A percentile compares a stretch with the other conserved stretches of the same genome.
These are phyloP conservation scores for Trichoderma asperelloides DNA, from an alignment of 495 filamentous ascomycete species.

Conservation along the genomic window DNA sequence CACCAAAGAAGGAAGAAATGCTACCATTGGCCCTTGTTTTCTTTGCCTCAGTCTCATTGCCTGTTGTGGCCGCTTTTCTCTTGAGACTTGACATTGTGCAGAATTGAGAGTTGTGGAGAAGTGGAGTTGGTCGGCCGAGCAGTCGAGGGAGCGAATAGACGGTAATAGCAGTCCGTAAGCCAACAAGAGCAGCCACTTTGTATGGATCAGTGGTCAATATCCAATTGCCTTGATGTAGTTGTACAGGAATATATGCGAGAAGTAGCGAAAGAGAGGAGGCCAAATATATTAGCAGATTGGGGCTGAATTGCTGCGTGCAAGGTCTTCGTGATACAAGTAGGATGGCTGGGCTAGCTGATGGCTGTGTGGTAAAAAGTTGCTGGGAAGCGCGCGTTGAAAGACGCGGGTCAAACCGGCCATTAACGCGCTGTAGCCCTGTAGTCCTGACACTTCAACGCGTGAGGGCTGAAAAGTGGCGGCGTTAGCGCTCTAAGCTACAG, in stretches of 20 bases:
- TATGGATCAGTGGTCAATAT: neutral
- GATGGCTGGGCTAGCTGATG: neutral
- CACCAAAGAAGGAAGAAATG: conserved; percentile 47
- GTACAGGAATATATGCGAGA: neutral
- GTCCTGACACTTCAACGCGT: neutral
- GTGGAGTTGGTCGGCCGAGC: neutral
- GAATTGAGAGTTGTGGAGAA: neutral
- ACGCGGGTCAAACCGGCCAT: neutral
- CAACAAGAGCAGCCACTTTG: neutral
- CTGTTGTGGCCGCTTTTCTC: conserved; percentile 53
- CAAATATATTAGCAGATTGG: neutral
- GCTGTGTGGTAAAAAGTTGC: neutral
- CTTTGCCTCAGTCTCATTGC: conserved; percentile 43
- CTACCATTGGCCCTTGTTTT: conserved; percentile 60
- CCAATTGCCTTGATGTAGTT: neutral
- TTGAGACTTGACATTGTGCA: conserved; percentile 47
- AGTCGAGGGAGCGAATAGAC: neutral
- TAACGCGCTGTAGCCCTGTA: conserved; percentile 4
- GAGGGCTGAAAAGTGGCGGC: conserved; percentile 1
- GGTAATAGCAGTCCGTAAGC: neutral
- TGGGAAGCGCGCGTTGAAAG: neutral
- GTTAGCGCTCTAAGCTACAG: neutral
- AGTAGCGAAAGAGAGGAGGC: neutral
- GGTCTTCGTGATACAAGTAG: neutral
- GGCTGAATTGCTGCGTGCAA: neutral